phyloP scores from a whole-genome alignment of 106 monocot genomes.

The Chionographis japonica region DNA sequence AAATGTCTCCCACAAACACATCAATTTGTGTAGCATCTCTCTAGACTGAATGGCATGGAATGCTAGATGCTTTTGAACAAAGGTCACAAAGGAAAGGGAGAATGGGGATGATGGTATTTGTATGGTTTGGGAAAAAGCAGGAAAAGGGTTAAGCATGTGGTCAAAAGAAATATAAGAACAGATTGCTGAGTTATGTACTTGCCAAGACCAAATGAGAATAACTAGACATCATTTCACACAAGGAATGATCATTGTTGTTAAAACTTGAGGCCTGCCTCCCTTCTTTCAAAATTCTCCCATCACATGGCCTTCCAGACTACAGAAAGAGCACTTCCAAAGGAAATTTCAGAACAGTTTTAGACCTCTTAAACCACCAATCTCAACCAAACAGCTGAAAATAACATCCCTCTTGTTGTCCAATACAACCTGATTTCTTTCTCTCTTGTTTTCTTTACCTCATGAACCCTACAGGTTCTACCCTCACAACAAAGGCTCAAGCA shows the following conservation, averaged over 20 bases:
- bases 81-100: not conserved
- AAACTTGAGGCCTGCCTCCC: not conserved
- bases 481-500: constrained; percentile 8
- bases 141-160: constrained; percentile 1
- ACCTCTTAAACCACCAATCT: constrained; percentile 6
- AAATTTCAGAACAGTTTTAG: constrained; percentile 4
- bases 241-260: constrained; percentile 6
- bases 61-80: constrained; percentile 16
- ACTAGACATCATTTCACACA: constrained; percentile 19
- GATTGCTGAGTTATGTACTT: constrained; percentile 4
- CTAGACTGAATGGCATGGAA: constrained; percentile 2
- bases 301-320: not conserved
- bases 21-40: too few relatives aligned
- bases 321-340: not conserved
- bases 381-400: constrained; percentile 3
- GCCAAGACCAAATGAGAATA: not conserved
- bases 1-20: too few relatives aligned
- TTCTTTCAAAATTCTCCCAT: constrained; percentile 4
- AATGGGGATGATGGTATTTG: constrained; percentile 1
- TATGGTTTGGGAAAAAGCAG: not conserved
- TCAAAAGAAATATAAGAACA: constrained; percentile 3
- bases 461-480: not conserved
- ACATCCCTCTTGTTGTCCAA: not conserved
- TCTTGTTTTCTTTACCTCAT: not conserved
- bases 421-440: not conserved